A percentile compares a stretch with the other conserved stretches of the same genome.
These are phyloP conservation scores for Cymbidium sinense DNA, from an alignment of 106 monocot genomes.

Conservation along the genomic window DNA sequence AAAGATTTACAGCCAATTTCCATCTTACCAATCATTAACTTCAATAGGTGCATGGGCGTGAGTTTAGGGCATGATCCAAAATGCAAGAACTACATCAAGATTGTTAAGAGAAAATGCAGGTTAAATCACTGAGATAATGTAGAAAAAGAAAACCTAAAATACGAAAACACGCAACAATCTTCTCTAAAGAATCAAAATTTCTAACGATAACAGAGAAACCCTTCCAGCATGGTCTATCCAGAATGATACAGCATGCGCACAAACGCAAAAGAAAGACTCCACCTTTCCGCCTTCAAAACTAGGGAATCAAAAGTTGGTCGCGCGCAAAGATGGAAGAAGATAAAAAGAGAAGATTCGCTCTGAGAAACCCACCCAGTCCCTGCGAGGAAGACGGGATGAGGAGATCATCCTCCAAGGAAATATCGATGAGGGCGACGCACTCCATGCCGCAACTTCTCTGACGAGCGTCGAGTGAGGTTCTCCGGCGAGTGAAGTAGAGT, in stretches of 20 bases:
- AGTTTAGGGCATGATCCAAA: background rate
- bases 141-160: background rate
- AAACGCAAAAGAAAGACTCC: background rate
- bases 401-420: slow-evolving; percentile 43
- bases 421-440: slow-evolving; percentile 48
- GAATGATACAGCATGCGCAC: background rate
- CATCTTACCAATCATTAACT: background rate
- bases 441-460: slow-evolving; percentile 26
- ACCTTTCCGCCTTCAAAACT: background rate
- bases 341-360: background rate
- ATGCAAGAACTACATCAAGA: background rate
- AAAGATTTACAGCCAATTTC: background rate
- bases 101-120: background rate
- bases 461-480: background rate
- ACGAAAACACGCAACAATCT: background rate
- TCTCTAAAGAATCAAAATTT: background rate
- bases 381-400: slow-evolving; percentile 23
- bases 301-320: background rate
- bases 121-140: background rate
- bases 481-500: background rate
- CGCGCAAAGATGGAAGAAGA: background rate
- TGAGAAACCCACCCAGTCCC: background rate
- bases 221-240: background rate
- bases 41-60: background rate
- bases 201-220: background rate